phyloP scores from a whole-genome alignment of 106 monocot species.

The Dendrobium huoshanense region DNA sequence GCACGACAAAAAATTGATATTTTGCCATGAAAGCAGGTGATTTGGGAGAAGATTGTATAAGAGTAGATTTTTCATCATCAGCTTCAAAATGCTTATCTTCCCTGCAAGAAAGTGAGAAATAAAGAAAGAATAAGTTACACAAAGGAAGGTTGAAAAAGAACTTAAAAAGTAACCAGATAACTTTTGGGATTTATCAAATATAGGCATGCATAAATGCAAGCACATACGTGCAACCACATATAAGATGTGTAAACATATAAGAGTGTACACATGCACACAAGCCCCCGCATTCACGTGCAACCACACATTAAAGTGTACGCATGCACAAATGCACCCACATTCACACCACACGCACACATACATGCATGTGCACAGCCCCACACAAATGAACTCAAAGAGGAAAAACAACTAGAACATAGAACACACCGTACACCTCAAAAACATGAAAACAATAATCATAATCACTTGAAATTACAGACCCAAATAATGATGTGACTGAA shows the following conservation, averaged over 20 bases:
- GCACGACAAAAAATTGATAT: slow-evolving; percentile 40
- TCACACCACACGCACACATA: not conserved
- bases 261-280: not conserved
- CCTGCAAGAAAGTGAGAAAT: slow-evolving; percentile 21
- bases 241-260: not conserved
- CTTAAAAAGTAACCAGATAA: not conserved
- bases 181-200: not conserved
- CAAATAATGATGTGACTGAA: not conserved
- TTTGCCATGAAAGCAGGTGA: slow-evolving; percentile 28
- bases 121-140: not conserved
- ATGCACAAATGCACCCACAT: not conserved
- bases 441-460: not conserved
- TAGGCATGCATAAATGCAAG: not conserved
- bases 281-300: not conserved
- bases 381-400: not conserved
- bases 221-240: not conserved
- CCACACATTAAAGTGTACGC: not conserved
- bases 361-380: not conserved
- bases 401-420: not conserved
- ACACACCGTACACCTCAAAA: not conserved
- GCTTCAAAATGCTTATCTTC: slow-evolving; percentile 23
- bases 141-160: not conserved
- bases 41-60: slow-evolving; percentile 40
- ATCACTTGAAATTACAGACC: not conserved
- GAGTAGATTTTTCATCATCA: slow-evolving; percentile 31